Evolutionary conservation across 495 filamentous ascomycete genomes (phyloP).

Genomic region (Xylaria curta): DNA sequence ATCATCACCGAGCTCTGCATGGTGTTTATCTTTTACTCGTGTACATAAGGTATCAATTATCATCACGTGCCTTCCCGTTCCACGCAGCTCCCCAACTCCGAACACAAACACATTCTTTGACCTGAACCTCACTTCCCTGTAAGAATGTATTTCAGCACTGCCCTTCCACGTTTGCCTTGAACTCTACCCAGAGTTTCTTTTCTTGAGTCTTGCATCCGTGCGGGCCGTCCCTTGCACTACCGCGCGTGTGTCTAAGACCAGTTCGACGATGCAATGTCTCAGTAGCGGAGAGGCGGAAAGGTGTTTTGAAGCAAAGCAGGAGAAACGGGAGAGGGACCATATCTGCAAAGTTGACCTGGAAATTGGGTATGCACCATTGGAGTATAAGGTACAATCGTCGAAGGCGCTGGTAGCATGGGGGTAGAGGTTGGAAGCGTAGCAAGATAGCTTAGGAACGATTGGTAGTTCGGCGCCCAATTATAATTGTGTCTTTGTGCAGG

Average conservation of each 20-base stretch:
- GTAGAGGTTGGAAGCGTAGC: neutral
- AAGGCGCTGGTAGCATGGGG: neutral
- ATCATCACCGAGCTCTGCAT: neutral
- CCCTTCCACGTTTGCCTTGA: neutral
- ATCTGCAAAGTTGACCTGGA: neutral
- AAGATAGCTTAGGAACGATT: neutral
- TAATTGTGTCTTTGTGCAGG: neutral
- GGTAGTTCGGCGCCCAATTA: neutral
- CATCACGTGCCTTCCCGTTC: neutral
- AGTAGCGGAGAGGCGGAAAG: neutral
- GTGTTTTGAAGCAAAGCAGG: neutral
- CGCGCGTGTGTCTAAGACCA: neutral
- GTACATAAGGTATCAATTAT: neutral
- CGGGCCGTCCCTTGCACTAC: neutral
- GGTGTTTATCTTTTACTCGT: neutral
- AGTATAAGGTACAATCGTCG: neutral
- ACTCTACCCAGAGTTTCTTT: neutral
- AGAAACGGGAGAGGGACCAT: neutral
- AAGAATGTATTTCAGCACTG: neutral
- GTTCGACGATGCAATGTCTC: neutral
- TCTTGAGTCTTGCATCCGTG: neutral
- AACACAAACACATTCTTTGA: neutral
- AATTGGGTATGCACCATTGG: neutral
- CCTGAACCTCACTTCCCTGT: neutral
- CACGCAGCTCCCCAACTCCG: neutral